phyloP scores from a whole-genome alignment of 768 basidiomycete species.

The Russula foetens region DNA sequence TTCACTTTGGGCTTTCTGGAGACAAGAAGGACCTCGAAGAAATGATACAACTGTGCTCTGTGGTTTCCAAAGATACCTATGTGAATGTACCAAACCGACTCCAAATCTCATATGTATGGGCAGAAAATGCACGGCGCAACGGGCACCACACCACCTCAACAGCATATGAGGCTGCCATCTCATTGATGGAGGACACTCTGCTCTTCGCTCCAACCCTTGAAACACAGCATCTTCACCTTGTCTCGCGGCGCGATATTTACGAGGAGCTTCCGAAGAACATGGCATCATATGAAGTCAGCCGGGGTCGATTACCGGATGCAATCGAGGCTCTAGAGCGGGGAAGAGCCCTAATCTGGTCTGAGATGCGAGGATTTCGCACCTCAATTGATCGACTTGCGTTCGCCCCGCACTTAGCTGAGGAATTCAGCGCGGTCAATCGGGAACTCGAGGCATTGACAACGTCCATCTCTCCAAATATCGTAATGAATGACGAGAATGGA shows the following conservation, averaged over 20 bases:
- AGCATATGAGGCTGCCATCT: background rate
- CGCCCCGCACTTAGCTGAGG: background rate
- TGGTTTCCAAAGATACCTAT: background rate
- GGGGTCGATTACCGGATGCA: background rate
- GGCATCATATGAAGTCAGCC: background rate
- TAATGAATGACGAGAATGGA: too few relatives aligned
- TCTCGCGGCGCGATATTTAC: background rate
- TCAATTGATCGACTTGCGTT: background rate
- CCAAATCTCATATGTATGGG: background rate
- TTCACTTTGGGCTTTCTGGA: background rate
- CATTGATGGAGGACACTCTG: background rate
- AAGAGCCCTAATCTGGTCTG: background rate
- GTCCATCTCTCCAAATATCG: background rate
- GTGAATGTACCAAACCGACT: background rate
- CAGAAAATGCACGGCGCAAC: background rate
- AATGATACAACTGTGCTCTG: background rate
- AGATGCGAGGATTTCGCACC: background rate
- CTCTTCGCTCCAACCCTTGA: background rate
- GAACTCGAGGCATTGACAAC: background rate
- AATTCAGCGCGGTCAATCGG: background rate
- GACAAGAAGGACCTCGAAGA: background rate
- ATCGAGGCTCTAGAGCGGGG: constrained; percentile 1
- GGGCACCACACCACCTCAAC: background rate
- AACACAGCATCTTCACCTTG: background rate
- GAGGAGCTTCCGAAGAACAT: background rate